Conservation (phyloP, 2,329 filamentous ascomycete species). For the Colletotrichum plurivorum region DNA sequence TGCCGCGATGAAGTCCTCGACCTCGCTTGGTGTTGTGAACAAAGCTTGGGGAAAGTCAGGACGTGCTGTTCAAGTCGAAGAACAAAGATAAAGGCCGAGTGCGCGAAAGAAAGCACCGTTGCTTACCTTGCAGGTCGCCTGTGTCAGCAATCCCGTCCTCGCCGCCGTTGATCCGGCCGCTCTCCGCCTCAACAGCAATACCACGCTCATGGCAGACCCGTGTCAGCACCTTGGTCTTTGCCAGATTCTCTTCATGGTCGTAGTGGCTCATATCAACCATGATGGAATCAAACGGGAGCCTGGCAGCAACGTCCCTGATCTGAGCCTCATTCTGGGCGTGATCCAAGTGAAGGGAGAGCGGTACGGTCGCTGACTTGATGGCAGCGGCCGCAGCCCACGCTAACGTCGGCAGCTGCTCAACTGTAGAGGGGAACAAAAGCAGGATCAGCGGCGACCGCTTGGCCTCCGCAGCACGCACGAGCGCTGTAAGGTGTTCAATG, state of each 20-base stretch:
- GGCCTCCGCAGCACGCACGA: slow-evolving; percentile 76
- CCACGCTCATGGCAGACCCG: slow-evolving; percentile 73
- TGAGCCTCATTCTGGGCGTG: slow-evolving; percentile 74
- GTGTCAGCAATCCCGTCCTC: slow-evolving; percentile 79
- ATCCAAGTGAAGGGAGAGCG: slow-evolving; percentile 75
- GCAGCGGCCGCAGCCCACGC: slow-evolving; percentile 73
- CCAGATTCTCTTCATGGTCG: slow-evolving; percentile 78
- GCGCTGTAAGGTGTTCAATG: slow-evolving; percentile 78
- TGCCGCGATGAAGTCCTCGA: slow-evolving; percentile 77
- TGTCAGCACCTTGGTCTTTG: slow-evolving; percentile 72
- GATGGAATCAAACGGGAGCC: slow-evolving; percentile 76
- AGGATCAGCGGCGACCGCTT: slow-evolving; percentile 77
- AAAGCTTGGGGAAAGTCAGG: background rate
- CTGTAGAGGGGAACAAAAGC: slow-evolving; percentile 68
- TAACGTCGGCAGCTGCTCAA: slow-evolving; percentile 20
- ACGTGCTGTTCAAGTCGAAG: too few species aligned
- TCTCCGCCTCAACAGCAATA: slow-evolving; percentile 79
- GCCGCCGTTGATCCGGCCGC: slow-evolving; percentile 73
- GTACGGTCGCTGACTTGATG: slow-evolving; percentile 68
- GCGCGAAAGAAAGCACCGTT: too few species aligned
- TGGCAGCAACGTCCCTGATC: slow-evolving; percentile 68
- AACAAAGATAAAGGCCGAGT: too few species aligned
- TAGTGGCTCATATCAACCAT: slow-evolving; percentile 86
- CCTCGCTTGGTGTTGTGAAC: slow-evolving; percentile 78
- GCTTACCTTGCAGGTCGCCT: slow-evolving; percentile 54